Conservation (phyloP, 306 rosid genomes). For the Cyamopsis tetragonoloba region DNA sequence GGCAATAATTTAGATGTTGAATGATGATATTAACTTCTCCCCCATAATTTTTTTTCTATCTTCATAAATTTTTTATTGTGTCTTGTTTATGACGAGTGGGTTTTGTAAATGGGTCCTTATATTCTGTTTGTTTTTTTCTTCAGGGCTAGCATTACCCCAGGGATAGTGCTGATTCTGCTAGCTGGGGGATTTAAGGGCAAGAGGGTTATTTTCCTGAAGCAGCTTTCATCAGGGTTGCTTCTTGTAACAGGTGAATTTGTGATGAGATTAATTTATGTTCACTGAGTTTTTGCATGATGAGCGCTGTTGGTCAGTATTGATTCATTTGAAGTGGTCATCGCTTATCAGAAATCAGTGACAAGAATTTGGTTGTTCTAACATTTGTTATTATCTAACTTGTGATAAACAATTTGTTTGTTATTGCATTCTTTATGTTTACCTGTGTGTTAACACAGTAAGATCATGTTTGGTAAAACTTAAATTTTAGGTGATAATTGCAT, state of each 20-base stretch:
- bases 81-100: no score
- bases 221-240: slow-evolving; percentile 63
- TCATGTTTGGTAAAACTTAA: not conserved
- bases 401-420: not conserved
- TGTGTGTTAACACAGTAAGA: no score
- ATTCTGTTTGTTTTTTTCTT: not conserved
- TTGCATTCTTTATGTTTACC: no score
- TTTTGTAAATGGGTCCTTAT: not conserved
- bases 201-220: slow-evolving; percentile 61
- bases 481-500: not conserved
- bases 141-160: slow-evolving; percentile 56
- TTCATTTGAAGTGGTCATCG: not conserved
- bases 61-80: not conserved
- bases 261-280: not conserved
- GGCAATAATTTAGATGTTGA: no score
- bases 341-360: not conserved
- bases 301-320: not conserved
- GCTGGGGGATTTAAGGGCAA: slow-evolving; percentile 65
- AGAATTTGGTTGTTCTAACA: not conserved
- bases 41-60: no score
- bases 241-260: slow-evolving; percentile 52
- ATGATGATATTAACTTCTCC: not conserved
- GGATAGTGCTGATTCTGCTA: slow-evolving; percentile 56
- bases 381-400: not conserved
- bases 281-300: not conserved